Percentiles rank a stretch among this genome's conserved stretches.
These are phyloP conservation scores for Arthrobotrys iridis DNA, from an alignment of 2,329 filamentous ascomycete species.

Conservation along the genomic window DNA sequence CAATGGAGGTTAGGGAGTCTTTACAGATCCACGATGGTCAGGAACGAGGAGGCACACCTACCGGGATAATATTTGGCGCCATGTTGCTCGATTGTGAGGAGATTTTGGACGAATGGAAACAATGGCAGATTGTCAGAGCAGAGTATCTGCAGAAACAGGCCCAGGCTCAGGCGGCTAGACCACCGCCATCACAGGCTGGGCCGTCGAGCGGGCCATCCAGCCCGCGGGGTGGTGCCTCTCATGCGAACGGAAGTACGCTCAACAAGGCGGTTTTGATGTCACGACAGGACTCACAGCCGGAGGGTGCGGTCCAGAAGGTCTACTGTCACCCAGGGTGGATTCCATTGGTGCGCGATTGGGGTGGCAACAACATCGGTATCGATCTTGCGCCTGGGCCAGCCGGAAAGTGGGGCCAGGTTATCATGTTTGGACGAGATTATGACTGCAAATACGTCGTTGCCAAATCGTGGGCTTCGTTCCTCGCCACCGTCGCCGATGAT, in stretches of 20 bases:
- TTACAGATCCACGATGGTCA: constrained; percentile 94
- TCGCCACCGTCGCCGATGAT: constrained; percentile 89
- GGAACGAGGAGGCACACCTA: constrained; percentile 88
- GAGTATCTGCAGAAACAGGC: constrained; percentile 78
- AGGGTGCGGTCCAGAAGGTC: constrained; percentile 85
- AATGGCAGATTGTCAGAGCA: constrained; percentile 92
- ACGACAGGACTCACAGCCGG: constrained; percentile 86
- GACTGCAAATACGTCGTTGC: constrained; percentile 98
- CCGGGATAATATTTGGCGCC: constrained; percentile 88
- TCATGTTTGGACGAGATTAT: constrained; percentile 95
- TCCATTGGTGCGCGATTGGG: constrained; percentile 94
- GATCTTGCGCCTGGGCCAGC: constrained; percentile 89
- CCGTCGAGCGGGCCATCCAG: constrained; percentile 61
- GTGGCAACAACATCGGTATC: constrained; percentile 94
- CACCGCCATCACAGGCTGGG: constrained; percentile 63
- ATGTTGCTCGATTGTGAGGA: constrained; percentile 99
- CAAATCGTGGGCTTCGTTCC: constrained; percentile 86
- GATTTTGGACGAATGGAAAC: constrained; percentile 96
- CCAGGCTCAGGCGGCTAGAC: constrained; percentile 66
- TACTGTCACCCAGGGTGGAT: constrained; percentile 97
- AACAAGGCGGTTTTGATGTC: constrained; percentile 73
- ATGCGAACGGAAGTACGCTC: constrained; percentile 55
- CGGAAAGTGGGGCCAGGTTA: constrained; percentile 95
- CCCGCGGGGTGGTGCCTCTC: constrained; percentile 52
- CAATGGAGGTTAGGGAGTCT: constrained; percentile 92